These are phyloP conservation scores for Colletotrichum liriopes DNA, from an alignment of 2,329 filamentous ascomycete genomes.

Conservation along the genomic window DNA sequence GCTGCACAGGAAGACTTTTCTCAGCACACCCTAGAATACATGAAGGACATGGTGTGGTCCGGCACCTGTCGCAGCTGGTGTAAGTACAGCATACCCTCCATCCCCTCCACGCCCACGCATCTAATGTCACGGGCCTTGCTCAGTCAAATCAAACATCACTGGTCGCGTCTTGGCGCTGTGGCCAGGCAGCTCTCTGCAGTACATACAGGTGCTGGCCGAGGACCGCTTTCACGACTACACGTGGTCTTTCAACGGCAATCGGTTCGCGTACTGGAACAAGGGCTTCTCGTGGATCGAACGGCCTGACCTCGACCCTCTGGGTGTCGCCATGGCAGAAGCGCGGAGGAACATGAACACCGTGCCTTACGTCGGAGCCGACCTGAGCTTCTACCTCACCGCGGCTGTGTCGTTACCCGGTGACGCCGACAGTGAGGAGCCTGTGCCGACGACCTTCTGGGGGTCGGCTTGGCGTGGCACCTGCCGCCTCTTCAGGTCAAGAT, in stretches of 20 bases:
- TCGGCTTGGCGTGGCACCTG: background rate
- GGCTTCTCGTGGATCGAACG: conserved; percentile 47
- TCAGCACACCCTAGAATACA: conserved; percentile 57
- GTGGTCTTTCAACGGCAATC: conserved; percentile 44
- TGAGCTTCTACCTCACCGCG: conserved; percentile 35
- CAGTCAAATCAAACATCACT: conserved; percentile 47
- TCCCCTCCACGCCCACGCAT: background rate
- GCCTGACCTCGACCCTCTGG: conserved; percentile 44
- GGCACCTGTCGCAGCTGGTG: conserved; percentile 23
- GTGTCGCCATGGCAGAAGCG: conserved; percentile 33
- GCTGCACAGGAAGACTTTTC: conserved; percentile 63
- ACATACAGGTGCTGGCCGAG: conserved; percentile 58
- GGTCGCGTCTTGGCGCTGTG: conserved; percentile 60
- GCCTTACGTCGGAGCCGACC: conserved; percentile 23
- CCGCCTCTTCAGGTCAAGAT: background rate
- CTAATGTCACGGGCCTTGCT: background rate
- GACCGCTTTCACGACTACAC: conserved; percentile 48
- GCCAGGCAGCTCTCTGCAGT: conserved; percentile 62
- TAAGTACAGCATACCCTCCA: background rate
- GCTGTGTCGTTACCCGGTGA: background rate
- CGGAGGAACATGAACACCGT: conserved; percentile 34
- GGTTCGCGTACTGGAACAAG: conserved; percentile 46
- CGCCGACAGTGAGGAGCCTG: background rate
- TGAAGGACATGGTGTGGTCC: conserved; percentile 52
- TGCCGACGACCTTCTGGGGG: background rate